These are phyloP conservation scores for Alternaria solani DNA, from an alignment of 2,329 filamentous ascomycete genomes.

Conservation along the genomic window DNA sequence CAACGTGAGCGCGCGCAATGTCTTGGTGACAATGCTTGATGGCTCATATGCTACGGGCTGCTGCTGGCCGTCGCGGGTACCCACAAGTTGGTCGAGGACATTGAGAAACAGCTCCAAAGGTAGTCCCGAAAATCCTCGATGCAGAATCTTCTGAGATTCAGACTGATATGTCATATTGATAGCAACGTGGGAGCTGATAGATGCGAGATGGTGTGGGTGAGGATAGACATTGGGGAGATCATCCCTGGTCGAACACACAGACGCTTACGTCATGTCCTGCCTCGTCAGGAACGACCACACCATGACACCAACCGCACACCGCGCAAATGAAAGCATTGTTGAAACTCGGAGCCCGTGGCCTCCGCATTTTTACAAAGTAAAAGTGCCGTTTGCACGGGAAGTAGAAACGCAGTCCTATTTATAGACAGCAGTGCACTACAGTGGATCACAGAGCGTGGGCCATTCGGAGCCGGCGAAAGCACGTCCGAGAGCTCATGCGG, in stretches of 20 bases:
- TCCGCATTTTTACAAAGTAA: background rate
- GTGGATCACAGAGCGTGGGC: background rate
- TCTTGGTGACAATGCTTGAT: conserved; percentile 29
- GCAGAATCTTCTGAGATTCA: background rate
- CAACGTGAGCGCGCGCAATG: conserved; percentile 36
- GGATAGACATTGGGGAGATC: background rate
- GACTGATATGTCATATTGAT: background rate
- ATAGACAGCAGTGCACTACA: too few species aligned
- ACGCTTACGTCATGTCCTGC: background rate
- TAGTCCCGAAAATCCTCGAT: conserved; percentile 12
- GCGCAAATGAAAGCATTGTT: background rate
- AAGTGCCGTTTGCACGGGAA: background rate
- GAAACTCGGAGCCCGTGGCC: background rate
- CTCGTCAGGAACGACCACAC: background rate
- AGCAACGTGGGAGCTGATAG: background rate
- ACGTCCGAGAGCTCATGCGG: background rate
- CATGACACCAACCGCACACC: background rate
- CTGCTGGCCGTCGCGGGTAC: conserved; percentile 18
- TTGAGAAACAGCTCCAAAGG: conserved; percentile 38
- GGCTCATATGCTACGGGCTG: conserved; percentile 32
- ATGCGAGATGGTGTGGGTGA: background rate
- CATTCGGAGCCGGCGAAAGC: background rate
- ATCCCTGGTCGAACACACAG: background rate
- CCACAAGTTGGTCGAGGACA: conserved; percentile 40
- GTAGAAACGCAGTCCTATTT: too few species aligned